These are phyloP conservation scores for Patellifolia procumbens DNA, from an alignment of 179 eudicot species.

Conservation along the genomic window DNA sequence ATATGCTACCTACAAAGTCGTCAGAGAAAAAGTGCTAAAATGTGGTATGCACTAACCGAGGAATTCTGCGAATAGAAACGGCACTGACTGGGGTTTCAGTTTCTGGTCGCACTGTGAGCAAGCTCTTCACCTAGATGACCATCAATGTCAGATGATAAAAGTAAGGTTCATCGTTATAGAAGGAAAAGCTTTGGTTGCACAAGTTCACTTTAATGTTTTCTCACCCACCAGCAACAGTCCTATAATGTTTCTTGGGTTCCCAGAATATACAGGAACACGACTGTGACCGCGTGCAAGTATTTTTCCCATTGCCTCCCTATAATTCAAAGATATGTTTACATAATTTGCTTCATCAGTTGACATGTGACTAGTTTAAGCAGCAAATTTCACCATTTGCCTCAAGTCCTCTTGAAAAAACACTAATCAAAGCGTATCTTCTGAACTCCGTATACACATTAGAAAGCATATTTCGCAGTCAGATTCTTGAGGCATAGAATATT, in stretches of 20 bases:
- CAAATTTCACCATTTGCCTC: slow-evolving; percentile 1
- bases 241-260: slow-evolving; percentile 71
- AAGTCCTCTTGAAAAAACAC: background rate
- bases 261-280: slow-evolving; percentile 82
- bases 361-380: slow-evolving; percentile 1
- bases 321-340: background rate
- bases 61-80: slow-evolving; percentile 86
- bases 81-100: slow-evolving; percentile 93
- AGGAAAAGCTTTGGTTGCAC: background rate
- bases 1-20: background rate
- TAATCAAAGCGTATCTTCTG: background rate
- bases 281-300: slow-evolving; percentile 93
- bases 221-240: slow-evolving; percentile 77
- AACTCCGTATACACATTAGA: background rate
- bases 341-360: background rate
- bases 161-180: background rate
- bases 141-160: slow-evolving; percentile 4
- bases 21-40: background rate
- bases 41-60: slow-evolving; percentile 48
- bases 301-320: slow-evolving; percentile 92
- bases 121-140: slow-evolving; percentile 69
- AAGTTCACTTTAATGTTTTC: background rate
- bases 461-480: background rate
- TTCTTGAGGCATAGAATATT: background rate
- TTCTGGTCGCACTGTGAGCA: slow-evolving; percentile 91